Evolutionary conservation across 2,329 filamentous ascomycete species (phyloP), one percentile per base, ranked within the genome.

Genomic region (Fusarium beomiforme): DNA sequence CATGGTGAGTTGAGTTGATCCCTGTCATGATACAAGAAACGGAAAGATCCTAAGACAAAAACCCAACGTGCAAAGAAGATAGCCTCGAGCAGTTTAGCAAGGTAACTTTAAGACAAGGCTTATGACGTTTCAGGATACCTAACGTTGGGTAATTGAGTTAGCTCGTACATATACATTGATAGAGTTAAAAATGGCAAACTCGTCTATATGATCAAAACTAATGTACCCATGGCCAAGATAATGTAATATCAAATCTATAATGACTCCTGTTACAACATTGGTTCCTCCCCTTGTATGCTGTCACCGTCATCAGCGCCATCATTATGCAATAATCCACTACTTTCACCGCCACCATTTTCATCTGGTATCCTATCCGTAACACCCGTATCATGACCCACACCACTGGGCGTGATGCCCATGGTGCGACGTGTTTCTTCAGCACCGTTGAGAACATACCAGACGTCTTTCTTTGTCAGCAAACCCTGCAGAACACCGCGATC

Each of bases 391-490:
- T 79, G 75, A 6, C 75, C 73, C 13, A 55, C 50, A 36, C 61
- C 68, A 21, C 49, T 24, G 13, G 64, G 44, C 17, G 71, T 60
- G n/a, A 77, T 41, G 11, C 76, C 78, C 56, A 76, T 77, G 8
- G 80, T 83, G 23, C 85, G 82, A 29, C 86, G 83, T 59, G 87
- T 88, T 79, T 91, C 89, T 70, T 92, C 91, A 13, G 89, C 90
- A 43, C 92, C 93, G 78, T 97, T 94, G 47, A 98, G 85, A 41
- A 98, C 90, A 80, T 93, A 95, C 93, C 95, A 98, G 36, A 97
- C 91, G 81, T 99, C 96, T 84, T 99, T 99, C 85, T 98, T 98
- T 23, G 96, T 99, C 73, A 98, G 83, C 50, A 99, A 81, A 0
- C 96, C 96, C 79, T 93, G 91, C 41, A 99, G 83, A 53, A 89